These are phyloP conservation scores for Purshia tridentata DNA, from an alignment of 306 rosid species.

Conservation along the genomic window DNA sequence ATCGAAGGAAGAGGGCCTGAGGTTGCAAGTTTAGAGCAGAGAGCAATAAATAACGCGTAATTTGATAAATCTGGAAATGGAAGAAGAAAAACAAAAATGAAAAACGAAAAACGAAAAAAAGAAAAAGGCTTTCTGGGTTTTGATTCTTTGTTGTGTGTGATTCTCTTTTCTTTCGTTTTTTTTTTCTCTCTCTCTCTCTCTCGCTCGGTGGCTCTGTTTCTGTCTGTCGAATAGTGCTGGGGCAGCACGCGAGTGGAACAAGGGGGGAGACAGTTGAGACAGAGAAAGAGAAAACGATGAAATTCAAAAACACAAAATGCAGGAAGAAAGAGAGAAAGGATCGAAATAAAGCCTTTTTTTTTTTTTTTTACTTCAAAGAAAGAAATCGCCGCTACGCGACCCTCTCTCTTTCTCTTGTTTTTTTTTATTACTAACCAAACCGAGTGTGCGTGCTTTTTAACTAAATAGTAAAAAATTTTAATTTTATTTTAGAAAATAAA, in stretches of 20 bases:
- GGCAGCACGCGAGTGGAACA: conserved; percentile 71
- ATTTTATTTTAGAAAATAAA: neutral
- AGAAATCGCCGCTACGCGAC: conserved; percentile 5
- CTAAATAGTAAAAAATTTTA: neutral
- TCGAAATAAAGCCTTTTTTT: neutral
- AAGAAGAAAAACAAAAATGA: neutral
- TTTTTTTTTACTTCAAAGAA: neutral
- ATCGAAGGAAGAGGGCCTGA: neutral
- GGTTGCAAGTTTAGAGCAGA: neutral
- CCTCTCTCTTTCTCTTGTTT: neutral
- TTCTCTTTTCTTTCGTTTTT: conserved; percentile 3
- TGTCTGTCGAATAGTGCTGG: conserved; percentile 20
- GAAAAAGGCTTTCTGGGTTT: conserved; percentile 19
- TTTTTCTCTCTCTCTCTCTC: conserved; percentile 29
- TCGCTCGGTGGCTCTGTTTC: conserved; percentile 30
- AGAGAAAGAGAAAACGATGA: neutral
- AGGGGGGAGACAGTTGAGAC: conserved; percentile 78
- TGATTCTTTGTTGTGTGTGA: neutral
- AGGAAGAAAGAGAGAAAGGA: neutral
- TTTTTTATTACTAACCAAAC: neutral
- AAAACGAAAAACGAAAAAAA: conserved; percentile 2
- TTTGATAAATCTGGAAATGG: conserved; percentile 6
- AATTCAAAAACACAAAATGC: neutral
- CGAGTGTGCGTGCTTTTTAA: neutral
- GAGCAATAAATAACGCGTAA: neutral